Evolutionary conservation across 2,329 filamentous ascomycete genomes (phyloP).

Genomic region (Scopulariopsis brevicaulis): DNA sequence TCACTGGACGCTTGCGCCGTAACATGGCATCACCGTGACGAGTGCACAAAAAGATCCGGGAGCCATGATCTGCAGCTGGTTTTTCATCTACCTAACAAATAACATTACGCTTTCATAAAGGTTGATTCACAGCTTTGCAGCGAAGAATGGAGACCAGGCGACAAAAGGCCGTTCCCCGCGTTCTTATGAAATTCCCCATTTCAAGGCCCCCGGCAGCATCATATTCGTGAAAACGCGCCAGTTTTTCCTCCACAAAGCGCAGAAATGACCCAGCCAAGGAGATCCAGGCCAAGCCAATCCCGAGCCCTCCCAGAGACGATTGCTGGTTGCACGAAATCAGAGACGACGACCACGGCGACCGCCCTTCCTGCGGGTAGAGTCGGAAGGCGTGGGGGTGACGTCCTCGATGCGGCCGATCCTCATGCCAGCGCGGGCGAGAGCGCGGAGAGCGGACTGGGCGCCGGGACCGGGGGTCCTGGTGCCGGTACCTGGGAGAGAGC

Average conservation of each 20-base stretch:
- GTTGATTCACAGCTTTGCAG: conserved; percentile 10
- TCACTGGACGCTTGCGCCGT: background rate
- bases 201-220: conserved; percentile 12
- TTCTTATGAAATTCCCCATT: conserved; percentile 43
- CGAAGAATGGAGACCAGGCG: conserved; percentile 52
- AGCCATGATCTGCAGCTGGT: conserved; percentile 4
- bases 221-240: conserved; percentile 36
- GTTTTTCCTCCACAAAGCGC: conserved; percentile 26
- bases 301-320: background rate
- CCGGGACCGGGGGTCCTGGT: conserved; percentile 99
- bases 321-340: conserved; percentile 37
- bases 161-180: conserved; percentile 56
- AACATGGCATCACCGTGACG: background rate
- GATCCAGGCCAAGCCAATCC: conserved; percentile 2
- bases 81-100: conserved; percentile 5
- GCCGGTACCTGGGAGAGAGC: conserved; percentile 60
- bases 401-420: conserved; percentile 99
- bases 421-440: conserved; percentile 98
- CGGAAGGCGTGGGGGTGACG: conserved; percentile 96
- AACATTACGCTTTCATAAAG: background rate
- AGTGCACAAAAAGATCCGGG: conserved; percentile 1
- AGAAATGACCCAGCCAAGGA: conserved; percentile 5
- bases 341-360: conserved; percentile 99
- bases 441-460: conserved; percentile 97
- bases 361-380: conserved; percentile 99